Evolutionary conservation across 208 protist species (phyloP).

Genomic region (Leptomonas seymouri): DNA sequence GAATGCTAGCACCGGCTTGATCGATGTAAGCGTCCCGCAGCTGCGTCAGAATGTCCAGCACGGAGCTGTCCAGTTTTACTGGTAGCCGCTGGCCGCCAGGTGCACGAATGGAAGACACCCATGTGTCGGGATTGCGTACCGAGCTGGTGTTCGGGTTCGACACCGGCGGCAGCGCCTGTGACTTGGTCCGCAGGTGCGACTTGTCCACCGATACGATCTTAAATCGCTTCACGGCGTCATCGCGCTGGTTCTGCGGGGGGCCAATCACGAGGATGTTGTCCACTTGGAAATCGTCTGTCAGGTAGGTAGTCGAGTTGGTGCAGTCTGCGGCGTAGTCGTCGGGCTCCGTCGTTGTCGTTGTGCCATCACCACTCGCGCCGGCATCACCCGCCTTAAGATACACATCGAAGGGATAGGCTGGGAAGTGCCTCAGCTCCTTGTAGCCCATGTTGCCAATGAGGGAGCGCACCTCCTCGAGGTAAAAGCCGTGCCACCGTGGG

Average conservation of each 20-base stretch:
- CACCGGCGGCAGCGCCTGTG: conserved; percentile 24
- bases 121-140: conserved; percentile 47
- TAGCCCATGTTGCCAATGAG: conserved; percentile 84
- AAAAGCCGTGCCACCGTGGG: conserved; percentile 89
- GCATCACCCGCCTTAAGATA: conserved; percentile 42
- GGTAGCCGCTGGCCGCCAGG: conserved; percentile 39
- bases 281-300: conserved; percentile 87
- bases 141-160: conserved; percentile 33
- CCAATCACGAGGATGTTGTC: conserved; percentile 72
- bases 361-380: background rate
- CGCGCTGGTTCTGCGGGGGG: conserved; percentile 79
- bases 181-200: conserved; percentile 56
- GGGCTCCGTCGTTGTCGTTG: background rate
- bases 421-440: conserved; percentile 72
- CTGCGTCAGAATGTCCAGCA: conserved; percentile 48
- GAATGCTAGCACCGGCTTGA: conserved; percentile 77
- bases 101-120: conserved; percentile 35
- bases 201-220: conserved; percentile 86
- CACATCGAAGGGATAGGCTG: conserved; percentile 84
- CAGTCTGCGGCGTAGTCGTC: conserved; percentile 56
- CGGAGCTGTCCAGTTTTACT: conserved; percentile 45
- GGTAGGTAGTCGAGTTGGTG: conserved; percentile 50
- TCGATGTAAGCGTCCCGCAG: conserved; percentile 84
- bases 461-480: conserved; percentile 89
- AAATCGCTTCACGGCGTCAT: conserved; percentile 80